These are phyloP conservation scores for Amaranthus hypochondriacus DNA, from an alignment of 148 eudicot genomes.

Conservation along the genomic window DNA sequence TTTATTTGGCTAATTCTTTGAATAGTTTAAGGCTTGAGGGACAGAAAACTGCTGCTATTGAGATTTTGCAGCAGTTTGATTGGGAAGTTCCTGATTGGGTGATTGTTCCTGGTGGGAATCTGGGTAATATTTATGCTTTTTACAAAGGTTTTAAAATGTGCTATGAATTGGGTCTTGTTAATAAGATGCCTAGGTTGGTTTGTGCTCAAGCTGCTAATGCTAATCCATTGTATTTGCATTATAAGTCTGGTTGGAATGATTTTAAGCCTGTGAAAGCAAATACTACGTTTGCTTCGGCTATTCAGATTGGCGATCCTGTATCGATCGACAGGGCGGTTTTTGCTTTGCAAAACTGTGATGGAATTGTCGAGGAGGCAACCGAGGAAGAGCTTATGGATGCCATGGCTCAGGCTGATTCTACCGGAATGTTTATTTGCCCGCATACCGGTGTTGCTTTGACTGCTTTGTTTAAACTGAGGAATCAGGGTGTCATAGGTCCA, in stretches of 20 bases:
- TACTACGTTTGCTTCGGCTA: conserved; percentile 88
- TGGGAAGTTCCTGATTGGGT: conserved; percentile 99
- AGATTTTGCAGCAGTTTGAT: conserved; percentile 90
- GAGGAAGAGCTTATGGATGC: conserved; percentile 98
- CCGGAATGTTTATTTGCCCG: conserved; percentile 97
- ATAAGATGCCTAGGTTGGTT: conserved; percentile 72
- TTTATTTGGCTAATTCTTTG: conserved; percentile 75
- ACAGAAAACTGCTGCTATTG: conserved; percentile 76
- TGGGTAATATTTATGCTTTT: conserved; percentile 89
- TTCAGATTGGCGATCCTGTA: conserved; percentile 96
- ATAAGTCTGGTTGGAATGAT: conserved; percentile 70
- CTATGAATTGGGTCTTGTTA: conserved; percentile 73
- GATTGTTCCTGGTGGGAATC: conserved; percentile 90
- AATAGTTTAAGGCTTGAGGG: conserved; percentile 82
- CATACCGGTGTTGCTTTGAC: conserved; percentile 94
- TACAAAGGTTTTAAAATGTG: conserved; percentile 95
- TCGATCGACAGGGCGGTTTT: conserved; percentile 86
- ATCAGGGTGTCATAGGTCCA: conserved; percentile 58
- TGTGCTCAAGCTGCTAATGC: conserved; percentile 98
- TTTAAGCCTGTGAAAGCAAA: conserved; percentile 74
- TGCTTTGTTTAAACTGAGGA: conserved; percentile 70
- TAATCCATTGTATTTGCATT: conserved; percentile 74
- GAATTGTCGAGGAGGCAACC: conserved; percentile 93
- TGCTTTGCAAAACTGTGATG: conserved; percentile 62
- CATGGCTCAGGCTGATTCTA: conserved; percentile 92